Evolutionary conservation across 2,329 filamentous ascomycete genomes (phyloP).

Genomic region (Phialophora expanda): DNA sequence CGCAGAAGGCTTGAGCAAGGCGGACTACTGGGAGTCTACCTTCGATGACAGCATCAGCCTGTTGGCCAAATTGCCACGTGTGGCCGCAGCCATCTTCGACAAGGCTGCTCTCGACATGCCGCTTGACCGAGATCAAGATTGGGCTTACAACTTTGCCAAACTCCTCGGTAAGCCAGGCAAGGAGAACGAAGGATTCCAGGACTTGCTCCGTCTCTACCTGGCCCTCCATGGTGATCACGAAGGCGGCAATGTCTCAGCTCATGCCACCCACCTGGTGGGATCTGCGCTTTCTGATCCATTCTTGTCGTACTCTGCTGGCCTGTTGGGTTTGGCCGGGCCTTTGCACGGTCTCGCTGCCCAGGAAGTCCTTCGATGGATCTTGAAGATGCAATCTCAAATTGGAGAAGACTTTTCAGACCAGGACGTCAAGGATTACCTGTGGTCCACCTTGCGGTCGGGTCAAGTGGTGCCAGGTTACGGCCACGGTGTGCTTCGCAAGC

Average conservation of each 20-base stretch:
- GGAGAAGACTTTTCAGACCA: slow-evolving; percentile 76
- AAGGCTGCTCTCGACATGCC: slow-evolving; percentile 75
- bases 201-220: slow-evolving; percentile 89
- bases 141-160: slow-evolving; percentile 98
- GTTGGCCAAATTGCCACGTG: slow-evolving; percentile 92
- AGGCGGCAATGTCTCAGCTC: slow-evolving; percentile 95
- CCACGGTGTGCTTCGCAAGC: slow-evolving; percentile 94
- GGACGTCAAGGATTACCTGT: slow-evolving; percentile 87
- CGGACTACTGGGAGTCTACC: slow-evolving; percentile 97
- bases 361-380: slow-evolving; percentile 94
- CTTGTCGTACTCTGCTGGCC: slow-evolving; percentile 92
- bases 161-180: slow-evolving; percentile 90
- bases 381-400: slow-evolving; percentile 92
- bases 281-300: slow-evolving; percentile 93
- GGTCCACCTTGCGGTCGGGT: slow-evolving; percentile 89
- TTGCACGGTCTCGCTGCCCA: slow-evolving; percentile 92
- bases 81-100: slow-evolving; percentile 98
- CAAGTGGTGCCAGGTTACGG: slow-evolving; percentile 95
- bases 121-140: slow-evolving; percentile 85
- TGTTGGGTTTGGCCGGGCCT: slow-evolving; percentile 94
- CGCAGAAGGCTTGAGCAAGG: slow-evolving; percentile 87
- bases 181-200: slow-evolving; percentile 92
- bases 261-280: slow-evolving; percentile 92
- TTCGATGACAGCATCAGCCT: slow-evolving; percentile 95
- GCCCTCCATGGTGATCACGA: slow-evolving; percentile 98